These are phyloP conservation scores for Pythium dissimile DNA, from an alignment of 352 stramenopile genomes.

Conservation along the genomic window DNA sequence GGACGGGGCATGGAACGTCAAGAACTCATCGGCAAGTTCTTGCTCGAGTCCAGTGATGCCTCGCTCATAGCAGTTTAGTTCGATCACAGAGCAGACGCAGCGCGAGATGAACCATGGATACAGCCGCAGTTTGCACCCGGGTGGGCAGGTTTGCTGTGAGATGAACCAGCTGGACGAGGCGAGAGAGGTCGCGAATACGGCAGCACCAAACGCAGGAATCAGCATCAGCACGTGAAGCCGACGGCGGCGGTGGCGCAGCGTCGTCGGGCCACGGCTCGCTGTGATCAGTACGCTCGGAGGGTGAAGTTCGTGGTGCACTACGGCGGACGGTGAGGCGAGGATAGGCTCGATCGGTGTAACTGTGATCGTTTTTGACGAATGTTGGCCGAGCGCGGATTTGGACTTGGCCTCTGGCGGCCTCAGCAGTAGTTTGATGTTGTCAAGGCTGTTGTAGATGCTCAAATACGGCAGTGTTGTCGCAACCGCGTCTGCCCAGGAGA, in stretches of 20 bases:
- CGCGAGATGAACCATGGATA: constrained; percentile 37
- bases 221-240: background rate
- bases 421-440: constrained; percentile 30
- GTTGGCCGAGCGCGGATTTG: too few relatives aligned
- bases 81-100: constrained; percentile 41
- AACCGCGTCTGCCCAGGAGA: constrained; percentile 18
- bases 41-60: constrained; percentile 21
- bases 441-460: constrained; percentile 26
- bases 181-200: constrained; percentile 32
- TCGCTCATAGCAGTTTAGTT: constrained; percentile 39
- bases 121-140: constrained; percentile 39
- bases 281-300: too few relatives aligned
- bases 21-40: constrained; percentile 18
- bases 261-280: too few relatives aligned
- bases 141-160: constrained; percentile 19
- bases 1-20: constrained; percentile 28
- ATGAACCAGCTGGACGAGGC: constrained; percentile 27
- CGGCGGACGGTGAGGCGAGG: background rate
- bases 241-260: too few relatives aligned
- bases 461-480: constrained; percentile 27
- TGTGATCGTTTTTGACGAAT: too few relatives aligned
- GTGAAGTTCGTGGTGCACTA: background rate
- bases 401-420: too few relatives aligned
- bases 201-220: constrained; percentile 26
- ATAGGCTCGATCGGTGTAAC: too few relatives aligned